These are phyloP conservation scores for Clitopilus passeckerianus DNA, from an alignment of 768 basidiomycete genomes.

Conservation along the genomic window DNA sequence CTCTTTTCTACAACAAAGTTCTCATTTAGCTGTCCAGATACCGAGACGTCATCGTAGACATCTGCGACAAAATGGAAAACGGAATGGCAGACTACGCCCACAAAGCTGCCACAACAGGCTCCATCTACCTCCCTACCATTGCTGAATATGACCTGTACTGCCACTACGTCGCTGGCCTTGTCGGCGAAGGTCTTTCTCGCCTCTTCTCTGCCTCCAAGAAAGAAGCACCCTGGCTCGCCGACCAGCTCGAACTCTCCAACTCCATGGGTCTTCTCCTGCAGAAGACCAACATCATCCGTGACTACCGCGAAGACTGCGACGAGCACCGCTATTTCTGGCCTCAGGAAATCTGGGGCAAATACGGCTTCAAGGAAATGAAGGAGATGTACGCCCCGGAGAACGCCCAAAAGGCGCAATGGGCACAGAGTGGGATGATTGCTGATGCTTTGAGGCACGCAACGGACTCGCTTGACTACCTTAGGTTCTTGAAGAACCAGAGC, in stretches of 20 bases:
- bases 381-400: conserved; percentile 60
- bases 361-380: conserved; percentile 67
- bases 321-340: conserved; percentile 93
- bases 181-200: conserved; percentile 91
- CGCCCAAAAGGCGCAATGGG: conserved; percentile 68
- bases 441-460: conserved; percentile 82
- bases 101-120: conserved; percentile 66
- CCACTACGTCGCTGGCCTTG: conserved; percentile 96
- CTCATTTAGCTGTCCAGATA: conserved; percentile 38
- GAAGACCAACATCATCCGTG: conserved; percentile 97
- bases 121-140: conserved; percentile 67
- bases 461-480: conserved; percentile 88
- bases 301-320: conserved; percentile 88
- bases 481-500: conserved; percentile 81
- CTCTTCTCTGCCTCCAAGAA: conserved; percentile 84
- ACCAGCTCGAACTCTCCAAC: conserved; percentile 85
- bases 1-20: conserved; percentile 7
- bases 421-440: conserved; percentile 82
- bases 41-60: conserved; percentile 76
- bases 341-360: conserved; percentile 81
- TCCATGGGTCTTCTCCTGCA: conserved; percentile 95
- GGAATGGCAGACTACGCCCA: conserved; percentile 98
- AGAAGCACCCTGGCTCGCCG: conserved; percentile 67
- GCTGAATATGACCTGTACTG: conserved; percentile 96
- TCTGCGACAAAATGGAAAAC: conserved; percentile 79